phyloP scores from a whole-genome alignment of 257 asterid species.

The Plantago elongata region DNA sequence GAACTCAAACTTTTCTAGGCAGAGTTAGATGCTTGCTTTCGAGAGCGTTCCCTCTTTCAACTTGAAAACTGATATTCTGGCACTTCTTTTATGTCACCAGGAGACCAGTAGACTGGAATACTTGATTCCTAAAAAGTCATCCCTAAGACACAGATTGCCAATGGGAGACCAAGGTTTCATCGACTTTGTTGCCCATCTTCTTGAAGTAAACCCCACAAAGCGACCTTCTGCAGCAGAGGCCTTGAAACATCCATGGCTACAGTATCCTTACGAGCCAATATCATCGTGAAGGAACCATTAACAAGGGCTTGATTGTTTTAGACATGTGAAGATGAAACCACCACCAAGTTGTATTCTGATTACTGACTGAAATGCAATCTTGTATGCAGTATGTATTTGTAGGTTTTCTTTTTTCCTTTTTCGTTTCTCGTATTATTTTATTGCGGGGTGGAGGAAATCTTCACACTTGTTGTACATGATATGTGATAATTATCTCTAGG shows the following conservation, averaged over 20 bases:
- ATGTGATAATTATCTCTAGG: slow-evolving; percentile 56
- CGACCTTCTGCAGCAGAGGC: slow-evolving; percentile 94
- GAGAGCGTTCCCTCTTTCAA: too few relatives aligned
- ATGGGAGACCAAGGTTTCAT: slow-evolving; percentile 99
- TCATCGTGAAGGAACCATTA: slow-evolving; percentile 48
- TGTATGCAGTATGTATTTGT: slow-evolving; percentile 34
- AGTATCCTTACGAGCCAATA: slow-evolving; percentile 94
- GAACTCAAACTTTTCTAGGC: too few relatives aligned
- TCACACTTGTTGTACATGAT: slow-evolving; percentile 65
- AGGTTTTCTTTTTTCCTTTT: slow-evolving; percentile 26
- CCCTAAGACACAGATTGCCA: slow-evolving; percentile 89
- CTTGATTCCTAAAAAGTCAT: slow-evolving; percentile 89
- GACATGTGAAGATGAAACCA: slow-evolving; percentile 21
- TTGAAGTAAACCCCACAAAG: slow-evolving; percentile 75
- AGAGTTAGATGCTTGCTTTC: too few relatives aligned
- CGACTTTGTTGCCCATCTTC: slow-evolving; percentile 77
- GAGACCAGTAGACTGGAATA: slow-evolving; percentile 79
- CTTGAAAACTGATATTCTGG: too few relatives aligned
- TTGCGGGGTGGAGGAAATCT: slow-evolving; percentile 30
- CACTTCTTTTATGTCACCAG: slow-evolving; percentile 34
- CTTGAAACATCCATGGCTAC: slow-evolving; percentile 92
- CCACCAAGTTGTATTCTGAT: slow-evolving; percentile 32
- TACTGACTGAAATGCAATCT: slow-evolving; percentile 28
- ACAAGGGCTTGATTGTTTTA: slow-evolving; percentile 28
- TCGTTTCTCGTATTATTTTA: slow-evolving; percentile 10